phyloP scores from a whole-genome alignment of 2,329 filamentous ascomycete genomes.

The Colletotrichum siamense region DNA sequence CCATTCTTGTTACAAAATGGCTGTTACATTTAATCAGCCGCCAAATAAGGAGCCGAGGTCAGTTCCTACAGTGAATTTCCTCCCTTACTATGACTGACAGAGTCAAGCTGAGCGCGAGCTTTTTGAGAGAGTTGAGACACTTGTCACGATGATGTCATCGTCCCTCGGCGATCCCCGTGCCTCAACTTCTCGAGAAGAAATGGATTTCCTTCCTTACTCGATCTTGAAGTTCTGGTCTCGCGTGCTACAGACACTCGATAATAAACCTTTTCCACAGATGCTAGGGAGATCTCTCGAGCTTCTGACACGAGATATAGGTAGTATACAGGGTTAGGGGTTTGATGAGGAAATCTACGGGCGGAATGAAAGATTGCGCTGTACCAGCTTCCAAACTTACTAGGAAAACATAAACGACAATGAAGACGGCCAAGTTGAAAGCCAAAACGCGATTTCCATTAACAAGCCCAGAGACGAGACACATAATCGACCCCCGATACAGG shows the following conservation, averaged over 20 bases:
- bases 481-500: not conserved
- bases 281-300: not conserved
- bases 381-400: not conserved
- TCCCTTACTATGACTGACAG: not conserved
- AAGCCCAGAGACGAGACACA: not conserved
- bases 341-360: not conserved
- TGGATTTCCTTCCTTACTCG: not conserved
- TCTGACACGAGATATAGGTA: not conserved
- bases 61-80: fast-evolving
- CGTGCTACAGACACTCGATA: not conserved
- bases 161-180: not conserved
- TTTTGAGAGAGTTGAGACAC: not conserved
- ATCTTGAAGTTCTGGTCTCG: not conserved
- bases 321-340: not conserved
- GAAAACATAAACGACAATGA: fast-evolving
- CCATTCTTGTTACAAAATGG: not conserved
- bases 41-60: not conserved
- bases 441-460: fast-evolving
- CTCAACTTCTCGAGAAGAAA: not conserved
- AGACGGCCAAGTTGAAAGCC: fast-evolving
- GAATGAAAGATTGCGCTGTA: fast-evolving
- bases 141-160: not conserved
- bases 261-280: not conserved
- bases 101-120: not conserved
- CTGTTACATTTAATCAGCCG: not conserved